Evolutionary conservation across 2,329 filamentous ascomycete species (phyloP).

Genomic region (Aspergillus proliferans): DNA sequence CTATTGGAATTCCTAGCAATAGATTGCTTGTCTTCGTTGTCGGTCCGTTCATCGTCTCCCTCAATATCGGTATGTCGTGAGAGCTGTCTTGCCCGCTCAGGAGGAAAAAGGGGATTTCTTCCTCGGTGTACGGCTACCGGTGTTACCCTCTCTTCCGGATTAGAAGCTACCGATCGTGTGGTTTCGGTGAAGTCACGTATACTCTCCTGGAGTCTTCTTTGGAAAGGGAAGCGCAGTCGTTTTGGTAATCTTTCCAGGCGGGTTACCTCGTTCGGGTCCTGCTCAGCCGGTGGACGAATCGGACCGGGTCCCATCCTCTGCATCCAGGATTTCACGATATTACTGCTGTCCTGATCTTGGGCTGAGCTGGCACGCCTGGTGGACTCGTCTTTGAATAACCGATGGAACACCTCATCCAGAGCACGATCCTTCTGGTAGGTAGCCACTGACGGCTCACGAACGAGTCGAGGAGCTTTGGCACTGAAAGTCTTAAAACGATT

Average conservation of each 20-base stretch:
- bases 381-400: slow-evolving; percentile 57
- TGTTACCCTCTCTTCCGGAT: slow-evolving; percentile 47
- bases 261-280: slow-evolving; percentile 54
- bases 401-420: slow-evolving; percentile 83
- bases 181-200: slow-evolving; percentile 46
- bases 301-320: slow-evolving; percentile 55
- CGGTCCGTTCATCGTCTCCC: slow-evolving; percentile 83
- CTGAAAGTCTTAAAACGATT: slow-evolving; percentile 63
- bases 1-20: slow-evolving; percentile 12
- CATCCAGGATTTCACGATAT: slow-evolving; percentile 88
- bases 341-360: slow-evolving; percentile 66
- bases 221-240: slow-evolving; percentile 47
- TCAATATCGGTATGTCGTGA: slow-evolving; percentile 70
- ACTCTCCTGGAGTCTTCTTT: slow-evolving; percentile 18
- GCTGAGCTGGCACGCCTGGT: slow-evolving; percentile 52
- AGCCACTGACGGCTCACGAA: slow-evolving; percentile 79
- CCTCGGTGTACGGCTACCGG: slow-evolving; percentile 32
- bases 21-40: slow-evolving; percentile 52
- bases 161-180: slow-evolving; percentile 51
- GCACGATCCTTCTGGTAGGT: slow-evolving; percentile 86
- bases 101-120: slow-evolving; percentile 16
- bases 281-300: slow-evolving; percentile 53
- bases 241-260: slow-evolving; percentile 49
- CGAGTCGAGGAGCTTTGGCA: slow-evolving; percentile 53
- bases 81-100: slow-evolving; percentile 36